Evolutionary conservation across 139 green algal genomes (phyloP).

Genomic region (Chlorella sorokiniana): DNA sequence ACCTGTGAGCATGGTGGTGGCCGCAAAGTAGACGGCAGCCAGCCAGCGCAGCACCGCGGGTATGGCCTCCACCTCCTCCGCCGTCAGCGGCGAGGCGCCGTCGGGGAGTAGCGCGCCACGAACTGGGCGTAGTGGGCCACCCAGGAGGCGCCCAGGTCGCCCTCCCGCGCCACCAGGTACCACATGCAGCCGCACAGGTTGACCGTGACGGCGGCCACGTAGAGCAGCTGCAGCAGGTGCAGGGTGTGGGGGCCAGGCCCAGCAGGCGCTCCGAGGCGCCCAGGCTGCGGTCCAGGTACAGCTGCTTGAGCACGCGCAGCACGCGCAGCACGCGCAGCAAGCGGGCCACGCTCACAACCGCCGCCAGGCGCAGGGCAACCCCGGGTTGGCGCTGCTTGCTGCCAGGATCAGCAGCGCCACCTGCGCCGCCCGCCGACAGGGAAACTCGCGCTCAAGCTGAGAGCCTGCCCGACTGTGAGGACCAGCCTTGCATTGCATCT

Average conservation of each 20-base stretch:
- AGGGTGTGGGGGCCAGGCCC: slow-evolving; percentile 14
- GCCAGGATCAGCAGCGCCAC: slow-evolving; percentile 4
- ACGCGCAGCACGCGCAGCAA: slow-evolving; percentile 23
- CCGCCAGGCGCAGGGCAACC: not conserved
- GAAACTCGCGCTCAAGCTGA: not conserved
- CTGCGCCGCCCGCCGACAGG: not conserved
- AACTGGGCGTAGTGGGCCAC: not conserved
- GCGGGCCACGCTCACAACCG: slow-evolving; percentile 5
- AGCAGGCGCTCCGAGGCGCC: not conserved
- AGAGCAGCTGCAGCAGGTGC: slow-evolving; percentile 18
- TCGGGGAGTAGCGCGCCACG: not conserved
- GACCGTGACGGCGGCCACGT: not conserved
- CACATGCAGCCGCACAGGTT: slow-evolving; percentile 25
- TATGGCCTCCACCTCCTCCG: not conserved
- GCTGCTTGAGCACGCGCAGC: slow-evolving; percentile 12
- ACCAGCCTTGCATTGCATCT: not conserved
- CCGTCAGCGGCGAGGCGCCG: not conserved
- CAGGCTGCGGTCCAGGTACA: slow-evolving; percentile 11
- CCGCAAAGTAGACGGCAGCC: not conserved
- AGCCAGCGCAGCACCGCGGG: not conserved
- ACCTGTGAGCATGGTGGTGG: slow-evolving; percentile 16
- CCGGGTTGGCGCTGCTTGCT: not conserved
- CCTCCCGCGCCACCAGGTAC: slow-evolving; percentile 11
- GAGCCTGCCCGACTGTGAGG: not conserved
- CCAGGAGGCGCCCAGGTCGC: slow-evolving; percentile 1